These are phyloP conservation scores for Xerocomellus amylosporus DNA, from an alignment of 768 basidiomycete genomes.

Conservation along the genomic window DNA sequence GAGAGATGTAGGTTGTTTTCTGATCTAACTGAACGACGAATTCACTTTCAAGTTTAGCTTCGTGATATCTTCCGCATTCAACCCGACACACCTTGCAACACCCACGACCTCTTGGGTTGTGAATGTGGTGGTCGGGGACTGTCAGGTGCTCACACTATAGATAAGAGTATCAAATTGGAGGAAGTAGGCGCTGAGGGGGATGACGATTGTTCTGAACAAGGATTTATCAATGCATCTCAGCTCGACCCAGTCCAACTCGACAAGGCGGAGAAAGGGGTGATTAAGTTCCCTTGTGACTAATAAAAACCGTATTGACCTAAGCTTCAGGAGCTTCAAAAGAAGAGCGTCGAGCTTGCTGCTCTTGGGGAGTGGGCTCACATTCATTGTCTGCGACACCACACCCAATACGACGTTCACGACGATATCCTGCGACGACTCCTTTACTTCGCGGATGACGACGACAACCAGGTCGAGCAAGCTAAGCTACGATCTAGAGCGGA, in stretches of 20 bases:
- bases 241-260: constrained; percentile 45
- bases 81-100: constrained; percentile 76
- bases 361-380: constrained; percentile 85
- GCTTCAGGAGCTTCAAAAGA: constrained; percentile 60
- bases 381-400: constrained; percentile 55
- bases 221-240: constrained; percentile 68
- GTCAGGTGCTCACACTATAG: not conserved
- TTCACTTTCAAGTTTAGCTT: constrained; percentile 47
- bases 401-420: constrained; percentile 57
- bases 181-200: constrained; percentile 29
- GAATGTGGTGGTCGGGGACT: constrained; percentile 46
- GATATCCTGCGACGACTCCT: constrained; percentile 55
- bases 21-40: not conserved
- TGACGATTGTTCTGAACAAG: constrained; percentile 33
- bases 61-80: constrained; percentile 92
- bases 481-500: constrained; percentile 28
- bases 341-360: constrained; percentile 64
- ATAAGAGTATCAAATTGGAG: constrained; percentile 18
- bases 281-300: constrained; percentile 11
- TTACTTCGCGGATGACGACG: constrained; percentile 17
- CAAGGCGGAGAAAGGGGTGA: constrained; percentile 53
- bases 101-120: constrained; percentile 89
- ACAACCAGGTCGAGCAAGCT: constrained; percentile 5
- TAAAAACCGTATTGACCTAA: not conserved
- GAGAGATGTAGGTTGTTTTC: constrained; percentile 62